Evolutionary conservation across 1,284 basidiomycete genomes (phyloP).

Genomic region (Ceratobasidium sp.): DNA sequence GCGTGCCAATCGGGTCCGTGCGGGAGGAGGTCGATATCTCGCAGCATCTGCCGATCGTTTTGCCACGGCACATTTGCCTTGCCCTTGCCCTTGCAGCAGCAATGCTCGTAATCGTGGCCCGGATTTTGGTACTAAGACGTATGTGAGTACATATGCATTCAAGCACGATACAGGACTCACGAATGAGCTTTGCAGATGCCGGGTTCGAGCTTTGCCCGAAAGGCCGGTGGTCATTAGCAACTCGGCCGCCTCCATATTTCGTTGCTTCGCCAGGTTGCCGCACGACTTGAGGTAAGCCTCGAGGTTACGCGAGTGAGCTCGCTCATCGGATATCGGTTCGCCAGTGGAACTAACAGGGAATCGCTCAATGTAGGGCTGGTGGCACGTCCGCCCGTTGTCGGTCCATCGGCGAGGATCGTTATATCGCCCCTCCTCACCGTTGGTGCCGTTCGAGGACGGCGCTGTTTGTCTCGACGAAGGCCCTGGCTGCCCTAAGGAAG

Average conservation of each 20-base stretch:
- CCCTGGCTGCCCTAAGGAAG: background rate
- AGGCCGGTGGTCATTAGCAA: slow-evolving; percentile 35
- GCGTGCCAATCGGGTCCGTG: background rate
- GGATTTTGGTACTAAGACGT: too few relatives aligned
- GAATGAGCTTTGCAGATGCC: slow-evolving; percentile 22
- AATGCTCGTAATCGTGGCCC: too few relatives aligned
- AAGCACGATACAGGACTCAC: background rate
- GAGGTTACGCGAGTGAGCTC: background rate
- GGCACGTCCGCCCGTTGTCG: background rate
- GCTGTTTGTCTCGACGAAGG: too few relatives aligned
- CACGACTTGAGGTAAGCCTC: background rate
- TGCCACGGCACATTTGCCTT: background rate
- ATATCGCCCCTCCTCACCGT: background rate
- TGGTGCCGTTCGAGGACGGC: too few relatives aligned
- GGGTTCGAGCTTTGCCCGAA: background rate
- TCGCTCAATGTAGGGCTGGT: background rate
- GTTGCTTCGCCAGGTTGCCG: background rate
- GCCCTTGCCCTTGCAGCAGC: background rate
- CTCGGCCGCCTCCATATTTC: slow-evolving; percentile 20
- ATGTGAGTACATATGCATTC: background rate
- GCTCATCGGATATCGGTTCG: background rate
- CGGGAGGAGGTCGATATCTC: background rate
- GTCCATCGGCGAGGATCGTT: slow-evolving; percentile 4
- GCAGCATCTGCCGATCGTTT: background rate
- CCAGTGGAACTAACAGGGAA: slow-evolving; percentile 28